Conservation (phyloP, 805 yeast species). For the Saturnispora bothae region DNA sequence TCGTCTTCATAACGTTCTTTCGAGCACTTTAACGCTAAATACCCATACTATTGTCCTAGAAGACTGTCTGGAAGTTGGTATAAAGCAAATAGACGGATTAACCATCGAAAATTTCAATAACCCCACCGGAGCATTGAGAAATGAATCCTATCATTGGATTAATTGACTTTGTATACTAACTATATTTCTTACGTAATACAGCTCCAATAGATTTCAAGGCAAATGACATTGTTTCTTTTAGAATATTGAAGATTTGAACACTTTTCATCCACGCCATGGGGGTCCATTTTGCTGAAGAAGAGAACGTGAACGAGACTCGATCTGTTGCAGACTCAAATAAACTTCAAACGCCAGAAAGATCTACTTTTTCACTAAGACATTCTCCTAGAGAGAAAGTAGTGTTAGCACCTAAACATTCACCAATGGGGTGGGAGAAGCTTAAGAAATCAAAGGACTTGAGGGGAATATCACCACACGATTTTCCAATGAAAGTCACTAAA, state of each 20-base stretch:
- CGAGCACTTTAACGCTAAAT: conserved; percentile 11
- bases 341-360: conserved; percentile 4
- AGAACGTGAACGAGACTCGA: not conserved
- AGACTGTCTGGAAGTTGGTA: conserved; percentile 13
- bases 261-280: too few relatives aligned
- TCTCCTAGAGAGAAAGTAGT: conserved; percentile 42
- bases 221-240: too few relatives aligned
- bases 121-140: conserved; percentile 11
- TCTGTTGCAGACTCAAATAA: not conserved
- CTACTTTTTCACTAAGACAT: conserved; percentile 13
- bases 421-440: conserved; percentile 73
- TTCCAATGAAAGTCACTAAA: conserved; percentile 46
- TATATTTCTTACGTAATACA: not conserved
- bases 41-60: conserved; percentile 18
- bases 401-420: conserved; percentile 72
- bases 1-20: conserved; percentile 17
- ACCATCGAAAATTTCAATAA: conserved; percentile 23
- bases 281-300: too few relatives aligned
- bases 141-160: conserved; percentile 1
- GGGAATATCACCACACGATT: conserved; percentile 35
- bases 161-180: not conserved
- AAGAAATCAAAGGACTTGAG: conserved; percentile 42
- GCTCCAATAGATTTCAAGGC: too few relatives aligned
- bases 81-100: conserved; percentile 7
- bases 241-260: too few relatives aligned